phyloP scores from a whole-genome alignment of 306 rosid genomes.

The Malus orientalis region DNA sequence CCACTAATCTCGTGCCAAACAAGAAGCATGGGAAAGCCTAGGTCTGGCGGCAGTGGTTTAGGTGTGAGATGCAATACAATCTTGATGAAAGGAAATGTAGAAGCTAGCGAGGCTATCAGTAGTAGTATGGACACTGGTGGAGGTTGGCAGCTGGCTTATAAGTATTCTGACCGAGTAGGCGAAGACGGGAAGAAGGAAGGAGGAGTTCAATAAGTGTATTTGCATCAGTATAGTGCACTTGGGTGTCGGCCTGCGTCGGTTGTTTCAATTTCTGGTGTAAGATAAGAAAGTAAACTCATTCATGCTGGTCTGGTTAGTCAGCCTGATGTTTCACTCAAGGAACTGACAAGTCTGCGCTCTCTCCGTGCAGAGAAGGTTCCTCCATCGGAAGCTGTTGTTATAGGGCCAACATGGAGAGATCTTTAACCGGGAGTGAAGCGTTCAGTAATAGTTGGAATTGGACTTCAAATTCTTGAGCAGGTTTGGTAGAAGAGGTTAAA shows the following conservation, averaged over 20 bases:
- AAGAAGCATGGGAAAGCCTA: not conserved
- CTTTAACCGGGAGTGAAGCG: slow-evolving; percentile 27
- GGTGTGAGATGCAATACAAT: not conserved
- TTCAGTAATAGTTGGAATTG: slow-evolving; percentile 24
- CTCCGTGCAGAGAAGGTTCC: not conserved
- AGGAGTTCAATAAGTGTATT: slow-evolving; percentile 7
- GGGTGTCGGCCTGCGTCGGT: slow-evolving; percentile 4
- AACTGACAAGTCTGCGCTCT: not conserved
- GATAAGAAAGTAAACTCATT: not conserved
- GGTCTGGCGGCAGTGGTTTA: not conserved
- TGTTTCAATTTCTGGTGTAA: slow-evolving; percentile 9
- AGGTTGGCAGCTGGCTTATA: slow-evolving; percentile 24
- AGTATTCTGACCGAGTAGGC: not conserved
- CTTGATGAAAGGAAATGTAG: not conserved
- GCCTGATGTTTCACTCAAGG: not conserved
- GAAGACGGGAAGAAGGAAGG: slow-evolving; percentile 22
- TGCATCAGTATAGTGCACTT: slow-evolving; percentile 8
- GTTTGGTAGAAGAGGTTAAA: not conserved
- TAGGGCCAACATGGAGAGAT: slow-evolving; percentile 9
- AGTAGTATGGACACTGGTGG: slow-evolving; percentile 19
- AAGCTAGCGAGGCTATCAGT: not conserved
- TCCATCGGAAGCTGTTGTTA: not conserved
- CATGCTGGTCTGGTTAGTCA: slow-evolving; percentile 7
- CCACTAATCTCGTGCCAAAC: slow-evolving; percentile 12
- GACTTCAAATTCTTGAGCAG: slow-evolving; percentile 34